A percentile compares a stretch with the other conserved stretches of the same genome.
Conservation (phyloP, 768 basidiomycete species). For the Hortiboletus campestris region DNA sequence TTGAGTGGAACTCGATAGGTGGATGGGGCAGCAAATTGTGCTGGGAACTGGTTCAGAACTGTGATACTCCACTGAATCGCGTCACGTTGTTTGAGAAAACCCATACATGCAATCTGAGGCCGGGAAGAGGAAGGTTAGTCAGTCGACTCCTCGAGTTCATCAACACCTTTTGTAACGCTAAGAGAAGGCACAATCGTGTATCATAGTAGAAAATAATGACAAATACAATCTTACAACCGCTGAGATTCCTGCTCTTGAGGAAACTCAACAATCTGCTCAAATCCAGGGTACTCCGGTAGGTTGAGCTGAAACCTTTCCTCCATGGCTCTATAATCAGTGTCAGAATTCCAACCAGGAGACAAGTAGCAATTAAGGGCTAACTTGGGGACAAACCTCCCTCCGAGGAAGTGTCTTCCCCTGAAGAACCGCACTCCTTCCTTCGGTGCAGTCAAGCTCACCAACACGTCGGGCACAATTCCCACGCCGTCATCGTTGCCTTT, state of each 20-base stretch:
- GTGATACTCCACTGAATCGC: too few relatives aligned
- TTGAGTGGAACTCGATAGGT: background rate
- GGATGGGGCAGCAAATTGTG: background rate
- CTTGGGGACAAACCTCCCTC: conserved; percentile 91
- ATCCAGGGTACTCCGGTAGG: conserved; percentile 77
- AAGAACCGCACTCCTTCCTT: conserved; percentile 83
- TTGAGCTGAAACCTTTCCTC: conserved; percentile 76
- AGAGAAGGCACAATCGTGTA: background rate
- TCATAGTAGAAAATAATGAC: background rate
- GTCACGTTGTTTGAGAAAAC: background rate
- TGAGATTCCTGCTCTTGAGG: conserved; percentile 8
- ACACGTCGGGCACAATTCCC: conserved; percentile 71
- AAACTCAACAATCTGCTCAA: conserved; percentile 84
- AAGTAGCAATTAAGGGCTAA: conserved; percentile 36
- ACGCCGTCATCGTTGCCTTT: conserved; percentile 53
- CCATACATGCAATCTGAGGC: too few relatives aligned
- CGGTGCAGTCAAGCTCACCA: conserved; percentile 92
- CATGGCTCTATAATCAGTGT: conserved; percentile 48
- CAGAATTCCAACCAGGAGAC: background rate
- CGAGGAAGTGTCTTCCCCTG: conserved; percentile 85
- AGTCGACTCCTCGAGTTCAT: background rate
- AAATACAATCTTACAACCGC: conserved; percentile 3
- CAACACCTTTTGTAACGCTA: background rate
- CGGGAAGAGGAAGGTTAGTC: background rate
- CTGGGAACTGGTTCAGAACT: background rate